A percentile compares a stretch with the other conserved stretches of the same genome.
Conservation (phyloP, 306 rosid genomes). For the Spatholobus suberectus region DNA sequence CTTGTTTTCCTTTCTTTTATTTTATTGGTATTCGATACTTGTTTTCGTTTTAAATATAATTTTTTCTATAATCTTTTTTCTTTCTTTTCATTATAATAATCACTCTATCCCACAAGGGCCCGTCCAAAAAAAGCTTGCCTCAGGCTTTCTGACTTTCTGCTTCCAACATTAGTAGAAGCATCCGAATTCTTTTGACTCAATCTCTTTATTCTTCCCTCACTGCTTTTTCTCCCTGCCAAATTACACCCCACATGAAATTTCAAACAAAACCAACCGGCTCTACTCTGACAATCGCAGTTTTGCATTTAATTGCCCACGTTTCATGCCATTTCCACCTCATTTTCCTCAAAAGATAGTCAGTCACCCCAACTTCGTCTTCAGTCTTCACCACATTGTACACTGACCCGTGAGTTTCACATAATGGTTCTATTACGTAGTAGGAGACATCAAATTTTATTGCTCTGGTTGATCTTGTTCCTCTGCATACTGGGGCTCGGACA, state of each 20-base stretch:
- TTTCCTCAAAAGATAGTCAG: slow-evolving; percentile 47
- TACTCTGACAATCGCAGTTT: slow-evolving; percentile 25
- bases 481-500: slow-evolving; percentile 45
- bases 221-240: slow-evolving; percentile 28
- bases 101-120: slow-evolving; percentile 51
- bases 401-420: not conserved
- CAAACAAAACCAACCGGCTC: slow-evolving; percentile 24
- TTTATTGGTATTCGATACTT: slow-evolving; percentile 25
- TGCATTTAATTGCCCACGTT: slow-evolving; percentile 43
- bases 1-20: not conserved
- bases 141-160: slow-evolving; percentile 69
- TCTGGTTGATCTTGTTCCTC: slow-evolving; percentile 54
- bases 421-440: slow-evolving; percentile 48
- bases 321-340: slow-evolving; percentile 41
- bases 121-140: slow-evolving; percentile 49
- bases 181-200: slow-evolving; percentile 51
- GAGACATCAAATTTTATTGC: slow-evolving; percentile 36
- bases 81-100: slow-evolving; percentile 30
- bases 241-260: slow-evolving; percentile 32
- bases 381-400: not conserved
- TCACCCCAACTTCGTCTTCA: slow-evolving; percentile 4
- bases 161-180: slow-evolving; percentile 61
- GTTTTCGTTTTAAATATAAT: not conserved
- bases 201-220: slow-evolving; percentile 28
- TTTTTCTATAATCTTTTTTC: not conserved